Evolutionary conservation across 441 rosid species (phyloP), one percentile per base, ranked within the genome.

Genomic region (Adansonia rubrostipa): DNA sequence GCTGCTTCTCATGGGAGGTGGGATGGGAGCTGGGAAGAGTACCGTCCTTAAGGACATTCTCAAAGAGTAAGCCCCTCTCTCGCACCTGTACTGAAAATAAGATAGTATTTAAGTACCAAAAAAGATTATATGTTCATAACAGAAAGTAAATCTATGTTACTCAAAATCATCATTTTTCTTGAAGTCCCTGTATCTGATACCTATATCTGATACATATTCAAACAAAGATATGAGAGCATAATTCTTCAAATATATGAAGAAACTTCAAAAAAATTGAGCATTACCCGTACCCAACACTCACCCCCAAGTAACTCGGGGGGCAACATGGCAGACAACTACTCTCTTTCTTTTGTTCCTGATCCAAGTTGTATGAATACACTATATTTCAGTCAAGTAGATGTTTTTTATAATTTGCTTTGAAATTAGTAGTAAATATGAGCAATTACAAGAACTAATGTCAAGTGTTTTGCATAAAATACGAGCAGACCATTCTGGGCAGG

Each of bases 11-110:
- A 93, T 95, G 97, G 99, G 98, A 2, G 99, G 99, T 53, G 99
- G 99, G 15, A 95, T 95, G 98, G 99, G 99, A 78, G 99, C 99
- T 22, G 99, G 99, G 44, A 95, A 93, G 83, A 95, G 98, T 85
- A 95, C 99, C 45, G 99, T 93, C n/a, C 99, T 95, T 45, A 92
- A 93, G 86, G 98, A 95, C 80, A 93, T 95, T 77, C 90, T 93
- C 66, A 86, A 92, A 86, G 99, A 95, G 99, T 95, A 89, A 86
- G 77, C 51, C 51, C 47, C 33, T 6, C 20, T 33, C 5, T 1
- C 0, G 4, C 24, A 57, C 11, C 61, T 44, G 5, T 17, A 19
- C 10, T 44, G 6, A 68, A 68, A 4, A 68, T 9, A 14, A 67
- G 44, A 67, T n/a, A 6, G 56, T 9, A 45, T 3, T 63, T 15